Percentiles rank a stretch among this genome's conserved stretches.
Conservation (phyloP, 2,329 filamentous ascomycete genomes). For the Rhytidhysteron rufulum region DNA sequence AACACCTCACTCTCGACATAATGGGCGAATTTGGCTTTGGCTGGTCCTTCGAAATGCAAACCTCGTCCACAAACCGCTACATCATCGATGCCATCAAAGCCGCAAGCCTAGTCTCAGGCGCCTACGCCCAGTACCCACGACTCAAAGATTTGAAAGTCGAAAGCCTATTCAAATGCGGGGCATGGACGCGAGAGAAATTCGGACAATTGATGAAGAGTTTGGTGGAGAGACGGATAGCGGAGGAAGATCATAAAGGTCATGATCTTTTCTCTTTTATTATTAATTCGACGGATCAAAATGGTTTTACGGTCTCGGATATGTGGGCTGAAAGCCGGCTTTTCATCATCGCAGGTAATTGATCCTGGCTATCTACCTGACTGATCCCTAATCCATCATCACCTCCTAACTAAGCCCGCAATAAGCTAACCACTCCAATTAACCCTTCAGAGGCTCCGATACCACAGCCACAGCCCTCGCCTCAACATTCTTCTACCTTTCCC, state of each 20-base stretch:
- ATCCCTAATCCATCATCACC: too few species aligned
- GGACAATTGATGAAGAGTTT: not conserved
- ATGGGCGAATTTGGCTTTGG: slow-evolving; percentile 1
- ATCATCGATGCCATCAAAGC: too few species aligned
- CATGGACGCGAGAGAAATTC: not conserved
- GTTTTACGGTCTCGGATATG: not conserved
- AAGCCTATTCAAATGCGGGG: too few species aligned
- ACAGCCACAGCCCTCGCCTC: not conserved
- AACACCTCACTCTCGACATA: slow-evolving; percentile 1
- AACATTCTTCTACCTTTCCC: slow-evolving; percentile 3
- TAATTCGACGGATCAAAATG: slow-evolving; percentile 33
- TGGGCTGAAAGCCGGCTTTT: slow-evolving; percentile 1
- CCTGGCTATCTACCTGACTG: too few species aligned
- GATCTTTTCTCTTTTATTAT: slow-evolving; percentile 42
- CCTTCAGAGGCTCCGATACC: slow-evolving; percentile 4
- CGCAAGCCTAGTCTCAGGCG: too few species aligned
- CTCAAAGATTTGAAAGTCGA: too few species aligned
- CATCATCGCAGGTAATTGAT: not conserved
- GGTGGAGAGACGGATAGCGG: not conserved
- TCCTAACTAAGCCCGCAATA: too few species aligned
- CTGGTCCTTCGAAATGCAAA: slow-evolving; percentile 3
- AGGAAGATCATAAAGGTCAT: slow-evolving; percentile 9
- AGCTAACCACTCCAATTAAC: slow-evolving; percentile 3
- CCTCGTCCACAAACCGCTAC: too few species aligned
- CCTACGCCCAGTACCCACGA: too few species aligned